Evolutionary conservation across 805 yeast species (phyloP), one percentile per base, ranked within the genome.

Genomic region (Sungouiozyma intestinalis): DNA sequence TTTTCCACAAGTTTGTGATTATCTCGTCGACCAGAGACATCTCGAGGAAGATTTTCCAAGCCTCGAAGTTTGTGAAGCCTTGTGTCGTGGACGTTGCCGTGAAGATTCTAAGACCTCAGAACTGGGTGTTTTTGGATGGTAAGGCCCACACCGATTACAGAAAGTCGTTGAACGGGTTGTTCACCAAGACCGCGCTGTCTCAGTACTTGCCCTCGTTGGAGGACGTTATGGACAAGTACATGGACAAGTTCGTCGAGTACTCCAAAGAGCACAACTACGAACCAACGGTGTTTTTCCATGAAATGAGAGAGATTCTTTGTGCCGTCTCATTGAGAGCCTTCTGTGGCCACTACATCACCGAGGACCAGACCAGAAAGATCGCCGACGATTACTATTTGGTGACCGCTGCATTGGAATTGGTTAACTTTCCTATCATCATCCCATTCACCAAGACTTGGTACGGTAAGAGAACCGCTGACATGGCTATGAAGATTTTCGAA

Each of bases 371-470:
- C 56, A 76, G 83, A 64, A 71, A 72, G 43, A 79, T 92, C 56
- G 92, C 97, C 40, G 97, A 90, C 64, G 87, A 88, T 65, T 92
- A 88, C 66, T 92, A 79, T 66, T 69, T 76, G 49, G 84, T 92
- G 51, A 92, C 98, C 13, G 95, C 95, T 46, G 98, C 98, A 20
- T 74, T 92, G 58, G 98, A 92, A 68, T 76, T 92, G 51, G 98
- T 92, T 48, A 92, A 92, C 71, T 92, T 92, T 78, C 98, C 98
- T 48, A 85, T 92, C 55, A 90, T 92, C 49, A 64, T 92, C 39
- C 98, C 98, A 24, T 92, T 74, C 72, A 87, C 98, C 47, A 92
- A 90, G 69, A 82, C 98, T 31, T 92, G 98, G 98, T 85, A 88
- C 65, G 98, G 98, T 51, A 81, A 85, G 69, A 78, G 74, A 60